phyloP scores from a whole-genome alignment of 371 early-diverging fungal genomes.

The Rhizopus delemar region DNA sequence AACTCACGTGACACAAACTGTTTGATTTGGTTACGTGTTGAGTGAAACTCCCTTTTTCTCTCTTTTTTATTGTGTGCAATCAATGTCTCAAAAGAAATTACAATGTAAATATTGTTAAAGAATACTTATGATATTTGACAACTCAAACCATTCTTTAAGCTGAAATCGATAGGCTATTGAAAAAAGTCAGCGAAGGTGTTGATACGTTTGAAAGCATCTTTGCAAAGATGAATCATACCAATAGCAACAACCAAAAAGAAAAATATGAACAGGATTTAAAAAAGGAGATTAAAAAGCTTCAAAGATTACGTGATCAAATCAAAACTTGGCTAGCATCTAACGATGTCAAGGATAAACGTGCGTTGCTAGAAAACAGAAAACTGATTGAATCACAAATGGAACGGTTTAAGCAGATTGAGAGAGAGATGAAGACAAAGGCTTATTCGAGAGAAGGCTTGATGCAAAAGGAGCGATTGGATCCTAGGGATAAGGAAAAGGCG shows the following conservation, averaged over 20 bases:
- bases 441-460: slow-evolving; percentile 94
- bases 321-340: slow-evolving; percentile 91
- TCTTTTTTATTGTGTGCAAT: too few species aligned
- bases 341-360: slow-evolving; percentile 95
- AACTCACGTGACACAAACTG: slow-evolving; percentile 1
- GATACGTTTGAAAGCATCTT: slow-evolving; percentile 89
- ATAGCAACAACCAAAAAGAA: slow-evolving; percentile 88
- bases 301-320: slow-evolving; percentile 94
- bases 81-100: slow-evolving; percentile 29
- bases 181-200: slow-evolving; percentile 95
- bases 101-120: slow-evolving; percentile 15
- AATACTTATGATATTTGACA: not conserved
- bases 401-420: slow-evolving; percentile 94
- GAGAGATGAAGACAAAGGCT: slow-evolving; percentile 98
- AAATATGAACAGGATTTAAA: slow-evolving; percentile 95
- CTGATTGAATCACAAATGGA: slow-evolving; percentile 98
- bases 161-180: slow-evolving; percentile 79
- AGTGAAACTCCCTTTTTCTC: too few species aligned
- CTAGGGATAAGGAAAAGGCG: slow-evolving; percentile 86
- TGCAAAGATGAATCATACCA: slow-evolving; percentile 84
- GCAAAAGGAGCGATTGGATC: slow-evolving; percentile 84
- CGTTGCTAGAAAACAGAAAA: slow-evolving; percentile 84
- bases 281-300: slow-evolving; percentile 98
- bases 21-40: not conserved
- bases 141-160: slow-evolving; percentile 6